Conservation (phyloP, 2,329 filamentous ascomycete genomes). For the Alternaria sp. region DNA sequence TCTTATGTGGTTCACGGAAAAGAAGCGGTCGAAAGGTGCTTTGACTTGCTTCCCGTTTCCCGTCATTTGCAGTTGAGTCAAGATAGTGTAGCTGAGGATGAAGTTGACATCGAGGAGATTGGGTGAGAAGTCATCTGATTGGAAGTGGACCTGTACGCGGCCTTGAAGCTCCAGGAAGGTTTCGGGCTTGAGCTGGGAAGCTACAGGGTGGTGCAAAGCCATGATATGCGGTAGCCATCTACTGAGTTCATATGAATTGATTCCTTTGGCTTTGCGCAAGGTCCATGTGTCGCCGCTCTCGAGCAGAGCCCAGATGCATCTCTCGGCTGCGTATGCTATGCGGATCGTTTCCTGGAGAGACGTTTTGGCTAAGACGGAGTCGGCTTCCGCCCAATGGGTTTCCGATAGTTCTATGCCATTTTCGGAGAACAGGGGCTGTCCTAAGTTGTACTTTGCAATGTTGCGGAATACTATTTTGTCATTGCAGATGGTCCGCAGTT, state of each 20-base stretch:
- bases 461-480: slow-evolving; percentile 24
- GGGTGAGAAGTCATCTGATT: neutral
- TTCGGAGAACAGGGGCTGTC: neutral
- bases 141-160: slow-evolving; percentile 6
- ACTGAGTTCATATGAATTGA: slow-evolving; percentile 7
- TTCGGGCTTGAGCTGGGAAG: slow-evolving; percentile 11
- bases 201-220: slow-evolving; percentile 22
- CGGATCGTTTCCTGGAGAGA: slow-evolving; percentile 18
- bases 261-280: neutral
- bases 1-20: neutral
- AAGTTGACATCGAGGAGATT: slow-evolving; percentile 24
- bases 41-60: neutral
- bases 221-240: slow-evolving; percentile 33
- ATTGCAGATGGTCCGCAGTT: slow-evolving; percentile 21
- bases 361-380: slow-evolving; percentile 1
- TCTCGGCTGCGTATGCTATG: slow-evolving; percentile 24
- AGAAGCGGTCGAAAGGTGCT: neutral
- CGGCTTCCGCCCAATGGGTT: slow-evolving; percentile 16
- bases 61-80: slow-evolving; percentile 10
- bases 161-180: slow-evolving; percentile 19
- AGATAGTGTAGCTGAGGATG: slow-evolving; percentile 17
- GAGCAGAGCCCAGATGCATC: neutral
- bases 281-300: neutral
- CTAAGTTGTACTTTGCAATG: slow-evolving; percentile 14
- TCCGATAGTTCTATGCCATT: neutral